Percentiles rank a stretch among this genome's conserved stretches.
phyloP scores from a whole-genome alignment of 176 grass and related monocot genomes.

The Canna indica region DNA sequence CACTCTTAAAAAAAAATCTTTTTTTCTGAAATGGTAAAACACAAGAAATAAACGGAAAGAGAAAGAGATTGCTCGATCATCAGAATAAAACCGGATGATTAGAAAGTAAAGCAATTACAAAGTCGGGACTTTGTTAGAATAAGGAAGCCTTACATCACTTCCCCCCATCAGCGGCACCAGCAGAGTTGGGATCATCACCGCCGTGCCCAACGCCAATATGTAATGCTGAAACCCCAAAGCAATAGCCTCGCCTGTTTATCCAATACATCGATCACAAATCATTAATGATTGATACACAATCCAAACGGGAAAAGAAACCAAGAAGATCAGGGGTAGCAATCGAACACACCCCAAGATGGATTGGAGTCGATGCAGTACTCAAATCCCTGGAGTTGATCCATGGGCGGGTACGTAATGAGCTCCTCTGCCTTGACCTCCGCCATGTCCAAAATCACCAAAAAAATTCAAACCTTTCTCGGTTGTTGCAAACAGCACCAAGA shows the following conservation, averaged over 20 bases:
- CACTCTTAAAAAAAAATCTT: no score
- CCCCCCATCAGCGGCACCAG: constrained; percentile 90
- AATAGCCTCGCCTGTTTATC: constrained; percentile 57
- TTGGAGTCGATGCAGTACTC: constrained; percentile 22
- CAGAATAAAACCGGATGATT: not conserved
- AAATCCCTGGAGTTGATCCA: constrained; percentile 24
- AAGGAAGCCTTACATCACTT: constrained; percentile 46
- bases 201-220: constrained; percentile 74
- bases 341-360: constrained; percentile 8
- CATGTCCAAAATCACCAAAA: constrained; percentile 20
- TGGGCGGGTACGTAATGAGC: constrained; percentile 14
- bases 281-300: not conserved
- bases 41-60: not conserved
- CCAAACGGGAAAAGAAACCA: not conserved
- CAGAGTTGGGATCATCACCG: constrained; percentile 78
- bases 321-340: not conserved
- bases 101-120: no score
- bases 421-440: constrained; percentile 57
- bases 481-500: not conserved
- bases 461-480: not conserved
- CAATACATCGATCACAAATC: not conserved
- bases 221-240: constrained; percentile 93
- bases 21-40: not conserved
- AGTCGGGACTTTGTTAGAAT: not conserved
- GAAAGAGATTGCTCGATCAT: not conserved